Percentiles rank a stretch among this genome's conserved stretches.
phyloP scores from a whole-genome alignment of 169 alveolate species.

The Eimeria tenella region DNA sequence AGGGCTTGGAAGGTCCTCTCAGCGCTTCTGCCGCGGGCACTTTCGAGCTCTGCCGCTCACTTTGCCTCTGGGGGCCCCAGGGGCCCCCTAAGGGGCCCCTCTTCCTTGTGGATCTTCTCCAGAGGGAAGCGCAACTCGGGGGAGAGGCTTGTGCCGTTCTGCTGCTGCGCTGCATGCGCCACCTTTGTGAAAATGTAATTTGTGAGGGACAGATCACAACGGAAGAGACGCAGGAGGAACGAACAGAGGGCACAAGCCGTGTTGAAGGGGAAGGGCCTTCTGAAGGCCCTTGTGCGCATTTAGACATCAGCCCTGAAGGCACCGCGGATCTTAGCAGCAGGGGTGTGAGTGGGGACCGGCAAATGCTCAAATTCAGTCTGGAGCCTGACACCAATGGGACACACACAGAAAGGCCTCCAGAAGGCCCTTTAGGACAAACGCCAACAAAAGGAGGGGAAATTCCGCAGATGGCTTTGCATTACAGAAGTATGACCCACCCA shows the following conservation, averaged over 20 bases:
- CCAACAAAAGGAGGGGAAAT: not conserved
- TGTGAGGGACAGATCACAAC: constrained; percentile 9
- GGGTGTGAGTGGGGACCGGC: no score
- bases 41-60: not conserved
- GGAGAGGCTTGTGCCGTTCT: constrained; percentile 66
- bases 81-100: constrained; percentile 17
- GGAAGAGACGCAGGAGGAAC: constrained; percentile 14
- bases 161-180: constrained; percentile 33
- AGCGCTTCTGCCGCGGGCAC: constrained; percentile 42
- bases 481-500: not conserved
- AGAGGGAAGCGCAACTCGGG: constrained; percentile 39
- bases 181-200: not conserved
- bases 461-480: not conserved
- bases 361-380: no score
- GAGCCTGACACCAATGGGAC: not conserved
- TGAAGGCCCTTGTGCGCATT: not conserved
- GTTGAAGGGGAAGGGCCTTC: not conserved
- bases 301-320: not conserved
- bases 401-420: not conserved
- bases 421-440: not conserved
- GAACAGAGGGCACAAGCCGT: not conserved
- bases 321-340: not conserved
- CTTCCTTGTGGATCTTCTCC: constrained; percentile 38
- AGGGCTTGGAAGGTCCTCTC: constrained; percentile 42
- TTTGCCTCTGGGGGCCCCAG: not conserved